These are phyloP conservation scores for Triangularia setosa DNA, from an alignment of 2,329 filamentous ascomycete genomes.

Conservation along the genomic window DNA sequence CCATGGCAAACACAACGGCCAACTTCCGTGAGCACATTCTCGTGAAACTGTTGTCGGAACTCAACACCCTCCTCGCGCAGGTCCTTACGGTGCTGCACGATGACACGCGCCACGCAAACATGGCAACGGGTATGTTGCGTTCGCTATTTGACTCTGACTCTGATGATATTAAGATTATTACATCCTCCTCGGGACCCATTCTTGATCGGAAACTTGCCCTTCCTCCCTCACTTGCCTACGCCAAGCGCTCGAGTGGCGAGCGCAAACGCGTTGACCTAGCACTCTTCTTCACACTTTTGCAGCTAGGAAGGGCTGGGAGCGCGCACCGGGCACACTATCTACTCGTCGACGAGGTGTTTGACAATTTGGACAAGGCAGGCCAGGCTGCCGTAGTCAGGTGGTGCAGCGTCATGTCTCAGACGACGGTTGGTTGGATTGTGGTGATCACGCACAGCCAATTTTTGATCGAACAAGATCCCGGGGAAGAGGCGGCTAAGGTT, in stretches of 20 bases:
- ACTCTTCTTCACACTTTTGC: constrained; percentile 33
- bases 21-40: constrained; percentile 7
- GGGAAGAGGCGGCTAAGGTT: not conserved
- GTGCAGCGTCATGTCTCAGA: constrained; percentile 2
- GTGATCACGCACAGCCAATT: constrained; percentile 4
- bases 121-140: constrained; percentile 27
- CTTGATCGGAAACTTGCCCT: not conserved
- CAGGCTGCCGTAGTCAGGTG: constrained; percentile 28
- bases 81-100: constrained; percentile 31
- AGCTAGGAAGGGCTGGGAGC: constrained; percentile 27
- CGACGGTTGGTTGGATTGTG: not conserved
- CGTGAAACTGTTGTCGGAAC: constrained; percentile 24
- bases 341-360: constrained; percentile 35
- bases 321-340: constrained; percentile 32
- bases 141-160: constrained; percentile 21
- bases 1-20: not conserved
- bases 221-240: constrained; percentile 26
- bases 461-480: not conserved
- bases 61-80: constrained; percentile 28
- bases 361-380: constrained; percentile 30
- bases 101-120: constrained; percentile 18
- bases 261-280: constrained; percentile 35
- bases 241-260: constrained; percentile 34
- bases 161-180: not conserved
- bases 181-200: not conserved